These are phyloP conservation scores for Phytophthora macrochlamydospora DNA, from an alignment of 352 stramenopile species.

Conservation along the genomic window DNA sequence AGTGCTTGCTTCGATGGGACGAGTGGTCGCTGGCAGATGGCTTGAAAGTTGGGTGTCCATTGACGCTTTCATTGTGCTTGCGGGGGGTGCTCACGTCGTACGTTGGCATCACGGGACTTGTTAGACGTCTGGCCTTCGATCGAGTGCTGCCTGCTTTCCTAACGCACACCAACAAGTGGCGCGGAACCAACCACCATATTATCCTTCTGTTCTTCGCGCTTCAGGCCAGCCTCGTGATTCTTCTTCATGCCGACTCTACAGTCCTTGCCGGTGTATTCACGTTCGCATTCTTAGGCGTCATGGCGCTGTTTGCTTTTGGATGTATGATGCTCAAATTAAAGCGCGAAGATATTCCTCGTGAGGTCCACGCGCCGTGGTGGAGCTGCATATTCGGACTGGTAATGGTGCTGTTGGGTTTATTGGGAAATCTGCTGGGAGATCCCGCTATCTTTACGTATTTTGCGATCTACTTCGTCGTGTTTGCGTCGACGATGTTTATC, in stretches of 20 bases:
- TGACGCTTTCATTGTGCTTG: slow-evolving; percentile 90
- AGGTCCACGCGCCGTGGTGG: slow-evolving; percentile 86
- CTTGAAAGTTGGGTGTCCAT: slow-evolving; percentile 79
- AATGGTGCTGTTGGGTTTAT: slow-evolving; percentile 67
- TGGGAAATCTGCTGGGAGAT: slow-evolving; percentile 74
- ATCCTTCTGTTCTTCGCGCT: slow-evolving; percentile 83
- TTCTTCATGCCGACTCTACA: slow-evolving; percentile 81
- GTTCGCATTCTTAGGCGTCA: slow-evolving; percentile 91
- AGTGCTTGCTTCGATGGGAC: slow-evolving; percentile 81
- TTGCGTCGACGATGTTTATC: slow-evolving; percentile 74
- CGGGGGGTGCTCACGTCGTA: slow-evolving; percentile 90
- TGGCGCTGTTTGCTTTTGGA: slow-evolving; percentile 91
- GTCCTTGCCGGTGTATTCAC: slow-evolving; percentile 92
- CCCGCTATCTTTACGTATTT: slow-evolving; percentile 86
- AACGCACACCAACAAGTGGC: slow-evolving; percentile 63
- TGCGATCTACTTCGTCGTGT: slow-evolving; percentile 74
- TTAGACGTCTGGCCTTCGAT: slow-evolving; percentile 83
- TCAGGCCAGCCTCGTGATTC: slow-evolving; percentile 72
- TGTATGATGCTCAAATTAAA: slow-evolving; percentile 94
- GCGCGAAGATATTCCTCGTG: slow-evolving; percentile 88
- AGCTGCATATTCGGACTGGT: slow-evolving; percentile 77
- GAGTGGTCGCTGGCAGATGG: slow-evolving; percentile 51
- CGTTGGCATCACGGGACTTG: slow-evolving; percentile 88
- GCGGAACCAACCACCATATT: slow-evolving; percentile 88
- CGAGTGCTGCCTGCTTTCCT: slow-evolving; percentile 69